Conservation (phyloP, 73 alveolate genomes). For the Stentor roeselii region DNA sequence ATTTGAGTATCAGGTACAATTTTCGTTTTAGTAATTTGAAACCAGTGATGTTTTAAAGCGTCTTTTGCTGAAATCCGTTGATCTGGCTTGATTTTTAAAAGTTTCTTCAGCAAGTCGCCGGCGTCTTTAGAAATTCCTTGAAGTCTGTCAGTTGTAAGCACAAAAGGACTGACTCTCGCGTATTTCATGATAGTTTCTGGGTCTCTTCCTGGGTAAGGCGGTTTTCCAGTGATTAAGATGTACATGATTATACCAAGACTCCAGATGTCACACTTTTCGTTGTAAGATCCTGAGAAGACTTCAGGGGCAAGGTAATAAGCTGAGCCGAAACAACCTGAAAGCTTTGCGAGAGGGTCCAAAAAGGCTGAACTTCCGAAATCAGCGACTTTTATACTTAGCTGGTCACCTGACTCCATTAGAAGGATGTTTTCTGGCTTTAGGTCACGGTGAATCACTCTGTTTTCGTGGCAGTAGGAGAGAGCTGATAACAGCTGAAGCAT, state of each 20-base stretch:
- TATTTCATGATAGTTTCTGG: constrained; percentile 58
- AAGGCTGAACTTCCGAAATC: constrained; percentile 77
- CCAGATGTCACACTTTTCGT: constrained; percentile 77
- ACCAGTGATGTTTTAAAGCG: too few species aligned
- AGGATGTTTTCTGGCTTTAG: neutral
- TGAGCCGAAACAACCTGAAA: constrained; percentile 75
- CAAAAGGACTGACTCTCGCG: constrained; percentile 32
- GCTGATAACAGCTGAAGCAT: constrained; percentile 73
- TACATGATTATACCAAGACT: constrained; percentile 81
- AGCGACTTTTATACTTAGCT: constrained; percentile 51
- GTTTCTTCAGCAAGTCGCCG: too few species aligned
- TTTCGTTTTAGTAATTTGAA: too few species aligned
- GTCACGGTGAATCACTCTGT: constrained; percentile 57
- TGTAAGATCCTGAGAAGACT: constrained; percentile 52
- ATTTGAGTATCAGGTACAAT: too few species aligned
- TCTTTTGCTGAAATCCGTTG: too few species aligned
- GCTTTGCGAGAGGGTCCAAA: constrained; percentile 44
- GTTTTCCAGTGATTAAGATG: constrained; percentile 79
- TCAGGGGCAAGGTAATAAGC: constrained; percentile 77
- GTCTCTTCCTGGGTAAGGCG: constrained; percentile 80
- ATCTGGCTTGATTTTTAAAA: too few species aligned
- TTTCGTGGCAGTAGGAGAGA: constrained; percentile 76
- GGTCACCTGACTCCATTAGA: neutral
- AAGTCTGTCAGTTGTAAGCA: too few species aligned
- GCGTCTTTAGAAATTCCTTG: too few species aligned